These are phyloP conservation scores for Penstemon newberryi DNA, from an alignment of 257 asterid species.

Conservation along the genomic window DNA sequence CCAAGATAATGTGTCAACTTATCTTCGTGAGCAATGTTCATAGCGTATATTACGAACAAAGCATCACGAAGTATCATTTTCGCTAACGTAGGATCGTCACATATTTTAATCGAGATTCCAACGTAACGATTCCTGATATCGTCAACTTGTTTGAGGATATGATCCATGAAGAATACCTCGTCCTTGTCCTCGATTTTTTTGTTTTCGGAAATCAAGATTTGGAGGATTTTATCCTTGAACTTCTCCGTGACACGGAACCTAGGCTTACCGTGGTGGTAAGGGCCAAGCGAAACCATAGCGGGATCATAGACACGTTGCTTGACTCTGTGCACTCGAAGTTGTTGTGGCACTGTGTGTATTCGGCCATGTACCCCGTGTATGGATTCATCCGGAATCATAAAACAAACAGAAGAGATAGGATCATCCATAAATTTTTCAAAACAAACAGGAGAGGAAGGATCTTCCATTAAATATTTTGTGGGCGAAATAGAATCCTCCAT, in stretches of 20 bases:
- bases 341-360: too few relatives aligned
- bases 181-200: neutral
- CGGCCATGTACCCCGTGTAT: too few relatives aligned
- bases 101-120: constrained; percentile 9
- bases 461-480: too few relatives aligned
- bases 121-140: constrained; percentile 15
- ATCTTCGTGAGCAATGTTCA: neutral
- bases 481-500: too few relatives aligned
- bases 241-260: neutral
- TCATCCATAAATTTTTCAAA: too few relatives aligned
- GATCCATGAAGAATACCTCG: neutral
- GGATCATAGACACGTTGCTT: constrained; percentile 22
- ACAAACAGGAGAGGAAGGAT: too few relatives aligned
- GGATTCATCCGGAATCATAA: too few relatives aligned
- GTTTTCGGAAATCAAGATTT: constrained; percentile 15
- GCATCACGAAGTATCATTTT: constrained; percentile 30
- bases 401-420: too few relatives aligned
- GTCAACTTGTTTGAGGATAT: constrained; percentile 8
- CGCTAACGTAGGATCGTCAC: constrained; percentile 4
- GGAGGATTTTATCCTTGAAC: constrained; percentile 22
- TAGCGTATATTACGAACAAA: constrained; percentile 20
- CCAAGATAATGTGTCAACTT: constrained; percentile 20
- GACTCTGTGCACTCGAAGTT: too few relatives aligned
- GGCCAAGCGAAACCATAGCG: constrained; percentile 25
- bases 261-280: constrained; percentile 15